Evolutionary conservation across 805 yeast species (phyloP).

Genomic region (Priceomyces melissophilus): DNA sequence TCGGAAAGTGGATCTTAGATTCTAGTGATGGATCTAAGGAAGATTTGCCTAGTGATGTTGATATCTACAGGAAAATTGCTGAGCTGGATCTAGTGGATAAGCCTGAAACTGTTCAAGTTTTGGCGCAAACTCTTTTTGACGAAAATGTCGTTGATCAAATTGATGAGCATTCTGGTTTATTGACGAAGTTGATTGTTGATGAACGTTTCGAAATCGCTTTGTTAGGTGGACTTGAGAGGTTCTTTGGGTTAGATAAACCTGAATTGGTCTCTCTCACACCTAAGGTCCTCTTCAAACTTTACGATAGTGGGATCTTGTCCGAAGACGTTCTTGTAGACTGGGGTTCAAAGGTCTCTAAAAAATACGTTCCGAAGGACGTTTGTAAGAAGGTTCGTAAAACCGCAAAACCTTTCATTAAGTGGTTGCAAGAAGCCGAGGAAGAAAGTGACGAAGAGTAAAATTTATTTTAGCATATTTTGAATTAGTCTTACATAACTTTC

Average conservation of each 20-base stretch:
- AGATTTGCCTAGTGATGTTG: constrained; percentile 77
- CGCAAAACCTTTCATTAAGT: constrained; percentile 90
- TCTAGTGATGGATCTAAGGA: constrained; percentile 51
- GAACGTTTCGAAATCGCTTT: constrained; percentile 79
- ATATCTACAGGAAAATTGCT: constrained; percentile 83
- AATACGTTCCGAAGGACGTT: constrained; percentile 86
- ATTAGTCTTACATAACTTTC: too few relatives aligned
- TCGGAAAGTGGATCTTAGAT: constrained; percentile 82
- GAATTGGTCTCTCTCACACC: constrained; percentile 68
- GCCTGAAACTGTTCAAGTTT: constrained; percentile 79
- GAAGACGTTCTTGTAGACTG: constrained; percentile 80
- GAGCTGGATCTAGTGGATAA: constrained; percentile 72
- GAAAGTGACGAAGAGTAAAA: constrained; percentile 63
- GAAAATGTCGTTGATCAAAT: constrained; percentile 73
- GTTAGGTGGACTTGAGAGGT: constrained; percentile 94
- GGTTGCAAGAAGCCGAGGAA: constrained; percentile 93
- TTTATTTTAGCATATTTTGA: not conserved
- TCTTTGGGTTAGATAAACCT: constrained; percentile 78
- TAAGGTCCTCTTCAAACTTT: constrained; percentile 74
- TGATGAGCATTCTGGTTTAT: constrained; percentile 74
- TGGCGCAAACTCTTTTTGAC: constrained; percentile 86
- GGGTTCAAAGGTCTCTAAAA: constrained; percentile 90
- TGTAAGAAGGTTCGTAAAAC: constrained; percentile 94
- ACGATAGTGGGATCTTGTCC: constrained; percentile 77
- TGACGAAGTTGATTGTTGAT: constrained; percentile 66